Evolutionary conservation across 768 basidiomycete genomes (phyloP), one percentile per base, ranked within the genome.

Genomic region (Boletus vermiculosoides): DNA sequence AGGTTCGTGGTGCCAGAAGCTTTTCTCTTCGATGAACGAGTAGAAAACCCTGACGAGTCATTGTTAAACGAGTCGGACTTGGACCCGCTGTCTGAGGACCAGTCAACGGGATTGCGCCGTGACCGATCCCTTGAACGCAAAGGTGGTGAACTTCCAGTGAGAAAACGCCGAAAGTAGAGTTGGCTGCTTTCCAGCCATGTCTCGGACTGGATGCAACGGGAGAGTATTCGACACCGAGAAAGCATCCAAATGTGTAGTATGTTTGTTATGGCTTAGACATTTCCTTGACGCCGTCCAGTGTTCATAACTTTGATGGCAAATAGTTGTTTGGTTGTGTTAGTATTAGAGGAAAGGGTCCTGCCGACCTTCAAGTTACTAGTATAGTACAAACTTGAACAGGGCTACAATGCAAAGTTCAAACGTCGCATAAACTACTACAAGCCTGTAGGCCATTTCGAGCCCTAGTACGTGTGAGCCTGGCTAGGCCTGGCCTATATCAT

Each of bases 241-340:
- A 71, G 50, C 70, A 70, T 72, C 42, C 46, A 13, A 50, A 28
- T 10, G 25, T 15, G 12, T n/a, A n/a, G n/a, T n/a, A n/a, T n/a
- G 15, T 36, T n/a, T 15, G 40, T 23, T 20, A 6, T 13, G 42
- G 28, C 13, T 30, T 59, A 18, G 46, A 46, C 44, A 45, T 45
- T 25, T 22, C n/a, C n/a, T 40, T 40, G 9, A 39, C 37, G 20
- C n/a, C n/a, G 22, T 7, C 20, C 11, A 6, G 40, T n/a, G n/a
- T 5, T 25, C 5, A 5, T 25, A 5, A 25, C 25, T 3, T 5
- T 25, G 25, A 2, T 3, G 5, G 5, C 3, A 25, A 25, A 25
- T 5, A 1, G 23, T 20, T 47, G 30, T 47, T 47, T 47, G 46
- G 28, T 20, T n/a, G 30, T 46, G n/a, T 46, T 39, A 18, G 33